Percentiles rank a stretch among this genome's conserved stretches.
phyloP scores from a whole-genome alignment of 805 yeast genomes.

The Sugiyamaella smithiae region DNA sequence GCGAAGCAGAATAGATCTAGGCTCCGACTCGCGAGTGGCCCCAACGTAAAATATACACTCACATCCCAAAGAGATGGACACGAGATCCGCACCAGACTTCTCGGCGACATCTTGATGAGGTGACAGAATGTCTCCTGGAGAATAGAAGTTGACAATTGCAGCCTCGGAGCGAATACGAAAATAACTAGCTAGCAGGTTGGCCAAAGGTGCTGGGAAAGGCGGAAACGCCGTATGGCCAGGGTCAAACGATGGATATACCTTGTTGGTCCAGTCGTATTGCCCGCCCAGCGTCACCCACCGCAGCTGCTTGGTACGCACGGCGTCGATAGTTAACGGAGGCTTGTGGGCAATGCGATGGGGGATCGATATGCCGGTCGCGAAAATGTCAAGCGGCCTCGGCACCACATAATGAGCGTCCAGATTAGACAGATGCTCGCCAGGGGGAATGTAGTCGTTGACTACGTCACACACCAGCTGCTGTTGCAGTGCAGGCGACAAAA shows the following conservation, averaged over 20 bases:
- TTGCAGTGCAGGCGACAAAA: conserved; percentile 31
- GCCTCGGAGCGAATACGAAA: conserved; percentile 38
- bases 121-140: conserved; percentile 42
- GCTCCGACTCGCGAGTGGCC: conserved; percentile 20
- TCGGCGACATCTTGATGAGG: conserved; percentile 47
- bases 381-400: conserved; percentile 34
- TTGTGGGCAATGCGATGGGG: conserved; percentile 14
- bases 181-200: conserved; percentile 21
- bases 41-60: conserved; percentile 39
- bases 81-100: conserved; percentile 34
- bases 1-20: conserved; percentile 36
- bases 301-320: conserved; percentile 30
- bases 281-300: conserved; percentile 49
- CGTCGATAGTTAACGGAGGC: conserved; percentile 17
- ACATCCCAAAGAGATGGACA: conserved; percentile 41
- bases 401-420: conserved; percentile 28
- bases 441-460: conserved; percentile 33
- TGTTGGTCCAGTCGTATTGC: conserved; percentile 45
- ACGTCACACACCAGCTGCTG: conserved; percentile 30
- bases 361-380: conserved; percentile 14
- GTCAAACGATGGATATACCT: conserved; percentile 39
- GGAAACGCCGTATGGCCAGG: conserved; percentile 33
- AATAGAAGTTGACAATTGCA: conserved; percentile 43
- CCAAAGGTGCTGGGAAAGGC: conserved; percentile 30
- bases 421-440: conserved; percentile 36